Evolutionary conservation across 176 grass and related monocot species (phyloP).

Genomic region (Phoenix roebelenii): DNA sequence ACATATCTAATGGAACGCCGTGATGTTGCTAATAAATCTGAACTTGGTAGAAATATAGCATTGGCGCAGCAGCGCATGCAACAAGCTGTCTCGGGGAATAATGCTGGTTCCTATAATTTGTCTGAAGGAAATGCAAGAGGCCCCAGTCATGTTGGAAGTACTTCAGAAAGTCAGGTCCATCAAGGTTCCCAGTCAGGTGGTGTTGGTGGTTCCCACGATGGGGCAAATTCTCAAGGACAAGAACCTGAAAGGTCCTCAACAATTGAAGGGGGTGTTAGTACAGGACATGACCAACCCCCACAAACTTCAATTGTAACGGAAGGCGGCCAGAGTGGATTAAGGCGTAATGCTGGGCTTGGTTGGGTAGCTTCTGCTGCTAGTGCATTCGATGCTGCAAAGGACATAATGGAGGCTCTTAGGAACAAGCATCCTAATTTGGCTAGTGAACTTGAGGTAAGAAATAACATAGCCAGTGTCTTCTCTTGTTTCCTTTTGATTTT

Average conservation of each 20-base stretch:
- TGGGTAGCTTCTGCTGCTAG: conserved; percentile 71
- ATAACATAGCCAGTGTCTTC: background rate
- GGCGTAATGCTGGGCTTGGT: conserved; percentile 59
- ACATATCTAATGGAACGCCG: conserved; percentile 97
- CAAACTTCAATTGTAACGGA: conserved; percentile 49
- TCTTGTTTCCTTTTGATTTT: background rate
- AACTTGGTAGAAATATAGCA: conserved; percentile 51
- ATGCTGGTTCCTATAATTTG: conserved; percentile 43
- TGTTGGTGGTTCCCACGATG: conserved; percentile 62
- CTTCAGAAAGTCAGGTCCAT: conserved; percentile 56
- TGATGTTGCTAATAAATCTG: conserved; percentile 93
- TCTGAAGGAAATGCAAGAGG: conserved; percentile 29
- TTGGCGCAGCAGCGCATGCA: conserved; percentile 87
- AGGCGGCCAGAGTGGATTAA: conserved; percentile 37
- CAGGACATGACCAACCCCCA: conserved; percentile 56
- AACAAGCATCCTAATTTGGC: conserved; percentile 66
- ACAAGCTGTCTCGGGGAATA: conserved; percentile 68
- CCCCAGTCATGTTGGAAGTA: conserved; percentile 32
- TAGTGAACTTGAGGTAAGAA: conserved; percentile 45
- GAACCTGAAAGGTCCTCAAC: conserved; percentile 56
- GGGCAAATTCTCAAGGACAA: conserved; percentile 57
- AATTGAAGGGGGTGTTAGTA: conserved; percentile 41
- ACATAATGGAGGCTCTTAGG: conserved; percentile 99
- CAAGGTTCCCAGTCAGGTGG: conserved; percentile 44
- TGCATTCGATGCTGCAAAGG: conserved; percentile 99